A percentile compares a stretch with the other conserved stretches of the same genome.
phyloP scores from a whole-genome alignment of 352 stramenopile genomes.

The Pythium guiyangense region DNA sequence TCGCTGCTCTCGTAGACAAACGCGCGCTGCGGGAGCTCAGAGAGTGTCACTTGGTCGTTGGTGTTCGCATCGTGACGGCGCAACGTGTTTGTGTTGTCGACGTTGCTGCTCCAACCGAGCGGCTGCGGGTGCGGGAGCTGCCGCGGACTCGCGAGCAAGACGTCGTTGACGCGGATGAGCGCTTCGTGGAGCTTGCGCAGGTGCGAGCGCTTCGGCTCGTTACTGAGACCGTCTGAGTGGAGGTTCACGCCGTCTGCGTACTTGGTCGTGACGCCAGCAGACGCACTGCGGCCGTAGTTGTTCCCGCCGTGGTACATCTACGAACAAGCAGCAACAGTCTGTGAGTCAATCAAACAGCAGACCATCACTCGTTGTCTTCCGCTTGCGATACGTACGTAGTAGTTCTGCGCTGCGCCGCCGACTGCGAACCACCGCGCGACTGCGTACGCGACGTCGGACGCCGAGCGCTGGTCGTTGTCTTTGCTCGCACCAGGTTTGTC shows the following conservation, averaged over 20 bases:
- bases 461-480: slow-evolving; percentile 43
- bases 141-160: slow-evolving; percentile 40
- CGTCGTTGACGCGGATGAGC: slow-evolving; percentile 51
- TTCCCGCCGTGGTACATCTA: slow-evolving; percentile 82
- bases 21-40: slow-evolving; percentile 27
- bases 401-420: slow-evolving; percentile 59
- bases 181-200: slow-evolving; percentile 52
- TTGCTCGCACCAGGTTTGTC: slow-evolving; percentile 20
- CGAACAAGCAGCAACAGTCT: not conserved
- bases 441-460: slow-evolving; percentile 51
- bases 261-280: slow-evolving; percentile 65
- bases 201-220: slow-evolving; percentile 67
- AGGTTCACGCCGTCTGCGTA: slow-evolving; percentile 70
- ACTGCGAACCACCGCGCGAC: slow-evolving; percentile 68
- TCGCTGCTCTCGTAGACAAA: slow-evolving; percentile 39
- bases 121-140: slow-evolving; percentile 39
- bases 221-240: slow-evolving; percentile 59
- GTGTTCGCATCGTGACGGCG: not conserved
- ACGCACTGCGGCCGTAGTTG: slow-evolving; percentile 58
- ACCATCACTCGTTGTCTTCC: not conserved
- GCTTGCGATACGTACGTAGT: slow-evolving; percentile 43
- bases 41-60: not conserved
- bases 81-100: not conserved
- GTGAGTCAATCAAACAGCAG: not conserved
- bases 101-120: slow-evolving; percentile 5